Percentiles rank a stretch among this genome's conserved stretches.
Conservation (phyloP, 2,329 filamentous ascomycete genomes). For the Thielaviopsis cerberus region DNA sequence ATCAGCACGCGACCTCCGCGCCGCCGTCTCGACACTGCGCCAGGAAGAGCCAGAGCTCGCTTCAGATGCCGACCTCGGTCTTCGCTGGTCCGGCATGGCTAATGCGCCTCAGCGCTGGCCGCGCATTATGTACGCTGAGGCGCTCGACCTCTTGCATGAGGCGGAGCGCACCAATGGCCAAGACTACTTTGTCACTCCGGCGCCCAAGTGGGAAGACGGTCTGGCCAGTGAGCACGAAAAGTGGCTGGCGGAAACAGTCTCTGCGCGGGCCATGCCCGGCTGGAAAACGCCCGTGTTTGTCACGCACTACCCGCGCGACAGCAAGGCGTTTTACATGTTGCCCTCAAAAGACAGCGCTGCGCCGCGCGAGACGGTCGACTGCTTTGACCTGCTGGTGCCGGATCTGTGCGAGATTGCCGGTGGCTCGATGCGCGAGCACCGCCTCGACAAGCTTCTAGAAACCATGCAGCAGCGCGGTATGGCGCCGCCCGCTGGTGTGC, state of each 20-base stretch:
- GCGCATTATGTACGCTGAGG: constrained; percentile 64
- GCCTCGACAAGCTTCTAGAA: constrained; percentile 44
- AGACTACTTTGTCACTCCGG: constrained; percentile 41
- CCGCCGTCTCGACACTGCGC: constrained; percentile 16
- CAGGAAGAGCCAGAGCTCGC: constrained; percentile 19
- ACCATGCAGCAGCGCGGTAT: constrained; percentile 56
- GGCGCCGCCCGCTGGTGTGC: constrained; percentile 18
- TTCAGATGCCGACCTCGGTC: constrained; percentile 28
- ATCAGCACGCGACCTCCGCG: constrained; percentile 25
- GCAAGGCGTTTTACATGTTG: constrained; percentile 73
- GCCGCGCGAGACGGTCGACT: constrained; percentile 48
- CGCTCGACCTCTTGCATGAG: constrained; percentile 48
- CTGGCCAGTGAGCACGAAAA: constrained; percentile 87
- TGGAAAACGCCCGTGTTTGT: constrained; percentile 60
- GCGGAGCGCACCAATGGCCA: constrained; percentile 22
- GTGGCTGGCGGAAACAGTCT: constrained; percentile 54
- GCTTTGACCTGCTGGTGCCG: constrained; percentile 77
- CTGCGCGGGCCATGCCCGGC: constrained; percentile 27
- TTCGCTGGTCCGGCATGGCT: constrained; percentile 55
- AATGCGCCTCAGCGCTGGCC: constrained; percentile 40
- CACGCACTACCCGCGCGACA: constrained; percentile 70
- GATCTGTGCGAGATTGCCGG: constrained; percentile 75
- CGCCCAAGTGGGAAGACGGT: constrained; percentile 51
- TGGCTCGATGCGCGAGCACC: constrained; percentile 76
- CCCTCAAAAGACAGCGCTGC: constrained; percentile 8